Conservation (phyloP, 2,329 filamentous ascomycete genomes). For the Phaeophleospora eucalypticola region DNA sequence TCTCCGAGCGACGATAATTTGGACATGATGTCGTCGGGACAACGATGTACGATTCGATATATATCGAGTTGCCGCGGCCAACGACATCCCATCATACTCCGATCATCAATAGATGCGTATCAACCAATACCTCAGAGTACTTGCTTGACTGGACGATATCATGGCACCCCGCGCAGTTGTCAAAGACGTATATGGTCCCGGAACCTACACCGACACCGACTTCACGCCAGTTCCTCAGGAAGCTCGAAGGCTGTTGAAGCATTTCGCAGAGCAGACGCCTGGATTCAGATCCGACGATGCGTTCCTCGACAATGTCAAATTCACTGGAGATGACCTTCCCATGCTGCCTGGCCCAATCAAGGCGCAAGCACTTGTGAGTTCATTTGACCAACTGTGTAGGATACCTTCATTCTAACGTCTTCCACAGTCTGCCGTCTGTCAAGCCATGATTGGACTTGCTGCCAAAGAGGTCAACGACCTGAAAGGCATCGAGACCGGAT, state of each 20-base stretch:
- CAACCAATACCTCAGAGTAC: background rate
- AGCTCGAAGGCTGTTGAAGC: constrained; percentile 36
- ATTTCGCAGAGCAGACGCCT: constrained; percentile 37
- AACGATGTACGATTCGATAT: background rate
- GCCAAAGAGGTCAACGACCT: constrained; percentile 38
- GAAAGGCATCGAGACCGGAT: constrained; percentile 22
- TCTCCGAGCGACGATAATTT: background rate
- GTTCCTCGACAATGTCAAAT: constrained; percentile 35
- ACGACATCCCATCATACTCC: too few relatives aligned
- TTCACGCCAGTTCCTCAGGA: constrained; percentile 39
- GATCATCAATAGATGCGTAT: background rate
- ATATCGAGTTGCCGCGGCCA: background rate
- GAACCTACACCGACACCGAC: constrained; percentile 37
- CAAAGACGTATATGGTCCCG: constrained; percentile 37
- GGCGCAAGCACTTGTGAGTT: constrained; percentile 30
- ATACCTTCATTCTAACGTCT: background rate
- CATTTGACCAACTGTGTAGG: too few relatives aligned
- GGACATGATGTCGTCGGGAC: background rate
- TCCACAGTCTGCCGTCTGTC: constrained; percentile 35
- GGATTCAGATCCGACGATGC: constrained; percentile 38
- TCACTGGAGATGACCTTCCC: constrained; percentile 39
- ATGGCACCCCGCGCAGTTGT: constrained; percentile 14
- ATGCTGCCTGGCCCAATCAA: constrained; percentile 45
- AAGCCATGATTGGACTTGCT: constrained; percentile 44
- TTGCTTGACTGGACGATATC: too few relatives aligned